Conservation (phyloP, 139 green algal species). For the Haematococcus sp. region DNA sequence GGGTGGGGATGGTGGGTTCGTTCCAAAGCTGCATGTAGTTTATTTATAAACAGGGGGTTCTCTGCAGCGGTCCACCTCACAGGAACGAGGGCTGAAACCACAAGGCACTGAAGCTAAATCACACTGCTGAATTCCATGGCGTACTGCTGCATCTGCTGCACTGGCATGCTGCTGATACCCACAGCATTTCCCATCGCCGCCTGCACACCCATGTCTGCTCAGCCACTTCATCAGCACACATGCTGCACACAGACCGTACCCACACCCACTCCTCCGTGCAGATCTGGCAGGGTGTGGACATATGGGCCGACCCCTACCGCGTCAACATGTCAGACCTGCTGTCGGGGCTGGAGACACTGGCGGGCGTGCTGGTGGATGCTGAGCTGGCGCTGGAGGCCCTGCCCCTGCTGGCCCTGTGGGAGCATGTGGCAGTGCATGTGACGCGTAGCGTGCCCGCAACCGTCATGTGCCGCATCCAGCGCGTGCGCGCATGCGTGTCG, state of each 20-base stretch:
- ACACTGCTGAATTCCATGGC: too few species aligned
- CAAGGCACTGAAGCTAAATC: too few species aligned
- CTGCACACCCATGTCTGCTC: too few species aligned
- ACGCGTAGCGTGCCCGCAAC: constrained; percentile 30
- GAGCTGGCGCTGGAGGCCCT: constrained; percentile 39
- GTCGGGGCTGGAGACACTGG: constrained; percentile 36
- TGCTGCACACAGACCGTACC: too few species aligned
- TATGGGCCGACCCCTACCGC: constrained; percentile 37
- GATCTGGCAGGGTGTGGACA: constrained; percentile 33
- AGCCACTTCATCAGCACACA: too few species aligned
- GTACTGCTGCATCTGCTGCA: too few species aligned
- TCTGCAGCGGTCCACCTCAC: too few species aligned
- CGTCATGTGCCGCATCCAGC: constrained; percentile 29
- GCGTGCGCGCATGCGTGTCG: constrained; percentile 31
- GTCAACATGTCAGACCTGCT: constrained; percentile 47
- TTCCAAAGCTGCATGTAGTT: too few species aligned
- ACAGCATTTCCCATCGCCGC: too few species aligned
- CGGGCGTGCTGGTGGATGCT: constrained; percentile 33
- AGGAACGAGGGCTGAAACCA: too few species aligned
- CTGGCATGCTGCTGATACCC: too few species aligned
- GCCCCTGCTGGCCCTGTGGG: constrained; percentile 50
- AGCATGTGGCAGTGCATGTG: constrained; percentile 40
- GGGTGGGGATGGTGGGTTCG: constrained; percentile 13
- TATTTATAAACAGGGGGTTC: too few species aligned
- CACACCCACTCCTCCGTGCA: constrained; percentile 24